Conservation (phyloP, 2,329 filamentous ascomycete species). For the Trichoderma sp. region DNA sequence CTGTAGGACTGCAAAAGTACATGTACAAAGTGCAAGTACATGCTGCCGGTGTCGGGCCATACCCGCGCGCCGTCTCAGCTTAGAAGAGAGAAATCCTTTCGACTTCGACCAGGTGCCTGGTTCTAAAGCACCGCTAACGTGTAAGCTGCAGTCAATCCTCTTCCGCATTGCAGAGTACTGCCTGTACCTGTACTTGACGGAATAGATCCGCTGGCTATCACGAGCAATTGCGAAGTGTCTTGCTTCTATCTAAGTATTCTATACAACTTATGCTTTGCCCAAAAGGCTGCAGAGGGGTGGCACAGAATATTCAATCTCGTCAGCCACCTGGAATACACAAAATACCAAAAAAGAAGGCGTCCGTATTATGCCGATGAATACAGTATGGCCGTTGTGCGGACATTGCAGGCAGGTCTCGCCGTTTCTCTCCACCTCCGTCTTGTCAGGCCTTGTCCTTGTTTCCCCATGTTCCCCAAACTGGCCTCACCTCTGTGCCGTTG, state of each 20-base stretch:
- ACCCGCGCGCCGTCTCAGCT: constrained; percentile 12
- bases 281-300: neutral
- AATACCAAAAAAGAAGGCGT: neutral
- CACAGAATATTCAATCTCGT: neutral
- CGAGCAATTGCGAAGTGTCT: neutral
- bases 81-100: neutral
- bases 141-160: neutral
- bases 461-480: constrained; percentile 12
- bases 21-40: neutral
- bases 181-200: neutral
- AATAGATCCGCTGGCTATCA: neutral
- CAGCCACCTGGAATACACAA: neutral
- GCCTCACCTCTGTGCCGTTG: neutral
- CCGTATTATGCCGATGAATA: neutral
- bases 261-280: neutral
- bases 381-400: neutral
- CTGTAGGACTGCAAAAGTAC: neutral
- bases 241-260: neutral
- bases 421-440: neutral
- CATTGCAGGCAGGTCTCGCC: constrained; percentile 9
- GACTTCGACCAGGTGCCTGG: neutral
- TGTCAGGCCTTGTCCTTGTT: neutral
- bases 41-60: neutral
- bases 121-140: neutral
- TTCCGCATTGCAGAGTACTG: neutral